phyloP scores from a whole-genome alignment of 2,329 filamentous ascomycete species.

The Shiraia sp. region DNA sequence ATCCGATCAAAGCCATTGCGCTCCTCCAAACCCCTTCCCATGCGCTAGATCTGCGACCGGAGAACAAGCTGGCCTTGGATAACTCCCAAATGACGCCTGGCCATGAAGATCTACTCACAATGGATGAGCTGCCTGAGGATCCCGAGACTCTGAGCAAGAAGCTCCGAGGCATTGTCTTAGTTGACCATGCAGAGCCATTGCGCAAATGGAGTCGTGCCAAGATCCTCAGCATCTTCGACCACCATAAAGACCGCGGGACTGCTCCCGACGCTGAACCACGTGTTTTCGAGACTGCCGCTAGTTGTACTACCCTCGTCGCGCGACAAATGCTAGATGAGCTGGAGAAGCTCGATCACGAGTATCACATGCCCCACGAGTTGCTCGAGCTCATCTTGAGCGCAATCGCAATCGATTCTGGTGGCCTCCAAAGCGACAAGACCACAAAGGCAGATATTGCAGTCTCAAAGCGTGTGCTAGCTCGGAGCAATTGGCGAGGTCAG shows the following conservation, averaged over 20 bases:
- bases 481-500: constrained; percentile 49
- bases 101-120: constrained; percentile 52
- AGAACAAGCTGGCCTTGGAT: constrained; percentile 52
- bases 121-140: constrained; percentile 54
- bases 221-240: constrained; percentile 54
- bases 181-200: constrained; percentile 50
- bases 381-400: constrained; percentile 54
- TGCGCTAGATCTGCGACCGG: constrained; percentile 52
- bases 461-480: constrained; percentile 45
- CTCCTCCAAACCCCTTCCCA: constrained; percentile 52
- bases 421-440: constrained; percentile 41
- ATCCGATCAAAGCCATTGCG: constrained; percentile 52
- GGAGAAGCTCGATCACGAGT: constrained; percentile 49
- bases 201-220: constrained; percentile 50
- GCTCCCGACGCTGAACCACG: constrained; percentile 49
- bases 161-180: constrained; percentile 52
- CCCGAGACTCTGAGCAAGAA: constrained; percentile 49
- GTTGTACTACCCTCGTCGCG: constrained; percentile 53
- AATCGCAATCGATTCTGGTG: constrained; percentile 53
- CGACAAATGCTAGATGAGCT: constrained; percentile 54
- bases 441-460: constrained; percentile 47
- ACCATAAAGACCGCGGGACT: constrained; percentile 50
- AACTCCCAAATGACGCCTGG: constrained; percentile 53
- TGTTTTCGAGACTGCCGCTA: constrained; percentile 50
- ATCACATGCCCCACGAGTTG: constrained; percentile 54